Conservation (phyloP, 164 flowering plant genomes). For the Macadamia tetraphylla region DNA sequence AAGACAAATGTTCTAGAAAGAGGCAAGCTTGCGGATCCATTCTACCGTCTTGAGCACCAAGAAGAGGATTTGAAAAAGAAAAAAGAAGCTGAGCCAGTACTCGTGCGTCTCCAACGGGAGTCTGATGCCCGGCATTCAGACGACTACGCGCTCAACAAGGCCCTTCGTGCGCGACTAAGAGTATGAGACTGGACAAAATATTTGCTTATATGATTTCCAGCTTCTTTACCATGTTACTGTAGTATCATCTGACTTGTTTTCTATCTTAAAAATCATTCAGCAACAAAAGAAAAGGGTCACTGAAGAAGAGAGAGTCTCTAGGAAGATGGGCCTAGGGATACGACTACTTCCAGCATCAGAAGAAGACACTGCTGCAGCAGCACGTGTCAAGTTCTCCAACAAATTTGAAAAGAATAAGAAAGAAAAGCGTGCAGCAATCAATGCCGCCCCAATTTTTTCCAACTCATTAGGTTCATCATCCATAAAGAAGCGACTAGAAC, state of each 20-base stretch:
- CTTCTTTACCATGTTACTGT: background rate
- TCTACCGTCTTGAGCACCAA: slow-evolving; percentile 96
- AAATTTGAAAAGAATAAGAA: slow-evolving; percentile 62
- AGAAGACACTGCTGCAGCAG: slow-evolving; percentile 60
- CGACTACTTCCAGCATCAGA: slow-evolving; percentile 65
- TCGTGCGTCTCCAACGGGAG: slow-evolving; percentile 83
- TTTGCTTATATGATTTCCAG: background rate
- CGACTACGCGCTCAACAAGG: slow-evolving; percentile 77
- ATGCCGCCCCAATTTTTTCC: slow-evolving; percentile 63
- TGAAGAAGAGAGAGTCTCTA: slow-evolving; percentile 66
- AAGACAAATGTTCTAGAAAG: slow-evolving; percentile 41
- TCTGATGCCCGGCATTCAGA: slow-evolving; percentile 80
- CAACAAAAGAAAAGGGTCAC: slow-evolving; percentile 81
- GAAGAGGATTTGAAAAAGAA: slow-evolving; percentile 86
- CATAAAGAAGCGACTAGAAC: slow-evolving; percentile 36
- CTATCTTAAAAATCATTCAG: slow-evolving; percentile 24
- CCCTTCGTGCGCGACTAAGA: slow-evolving; percentile 71
- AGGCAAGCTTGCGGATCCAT: slow-evolving; percentile 90
- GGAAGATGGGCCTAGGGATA: slow-evolving; percentile 65
- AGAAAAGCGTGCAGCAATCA: slow-evolving; percentile 73
- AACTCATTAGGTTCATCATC: slow-evolving; percentile 30
- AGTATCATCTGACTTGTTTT: background rate
- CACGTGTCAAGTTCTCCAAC: slow-evolving; percentile 52
- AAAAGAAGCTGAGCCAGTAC: slow-evolving; percentile 88
- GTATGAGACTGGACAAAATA: slow-evolving; percentile 26